phyloP scores from a whole-genome alignment of 208 protist genomes.

The Trypanosoma vivax region DNA sequence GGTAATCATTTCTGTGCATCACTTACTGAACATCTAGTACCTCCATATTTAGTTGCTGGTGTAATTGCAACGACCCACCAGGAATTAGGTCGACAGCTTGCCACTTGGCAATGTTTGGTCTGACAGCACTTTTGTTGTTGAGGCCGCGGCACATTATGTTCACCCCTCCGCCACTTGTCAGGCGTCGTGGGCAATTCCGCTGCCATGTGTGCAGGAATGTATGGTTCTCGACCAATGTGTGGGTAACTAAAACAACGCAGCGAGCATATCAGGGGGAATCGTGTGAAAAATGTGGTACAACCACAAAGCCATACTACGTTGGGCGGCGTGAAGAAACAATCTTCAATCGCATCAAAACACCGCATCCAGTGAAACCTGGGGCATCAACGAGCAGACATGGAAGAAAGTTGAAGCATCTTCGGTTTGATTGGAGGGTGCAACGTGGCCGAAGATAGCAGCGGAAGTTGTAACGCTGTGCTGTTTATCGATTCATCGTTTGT shows the following conservation, averaged over 20 bases:
- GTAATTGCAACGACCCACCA: too few species aligned
- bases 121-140: slow-evolving; percentile 30
- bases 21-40: too few species aligned
- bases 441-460: slow-evolving; percentile 23
- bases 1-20: too few species aligned
- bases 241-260: slow-evolving; percentile 87
- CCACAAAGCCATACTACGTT: slow-evolving; percentile 85
- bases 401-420: slow-evolving; percentile 66
- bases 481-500: slow-evolving; percentile 2
- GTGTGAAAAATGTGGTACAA: slow-evolving; percentile 76
- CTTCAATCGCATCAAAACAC: slow-evolving; percentile 70
- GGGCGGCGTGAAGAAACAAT: slow-evolving; percentile 69
- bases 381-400: slow-evolving; percentile 56
- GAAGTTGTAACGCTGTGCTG: background rate
- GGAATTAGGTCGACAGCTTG: too few species aligned
- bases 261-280: slow-evolving; percentile 86
- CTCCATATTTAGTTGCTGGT: too few species aligned
- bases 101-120: slow-evolving; percentile 40
- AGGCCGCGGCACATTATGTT: slow-evolving; percentile 86
- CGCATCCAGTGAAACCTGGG: slow-evolving; percentile 66
- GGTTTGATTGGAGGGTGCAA: slow-evolving; percentile 71
- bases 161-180: slow-evolving; percentile 72
- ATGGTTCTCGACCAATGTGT: slow-evolving; percentile 74
- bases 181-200: slow-evolving; percentile 60
- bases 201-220: slow-evolving; percentile 52